Conservation (phyloP, 192 early-diverging fungal species). For the Podila minutissima region DNA sequence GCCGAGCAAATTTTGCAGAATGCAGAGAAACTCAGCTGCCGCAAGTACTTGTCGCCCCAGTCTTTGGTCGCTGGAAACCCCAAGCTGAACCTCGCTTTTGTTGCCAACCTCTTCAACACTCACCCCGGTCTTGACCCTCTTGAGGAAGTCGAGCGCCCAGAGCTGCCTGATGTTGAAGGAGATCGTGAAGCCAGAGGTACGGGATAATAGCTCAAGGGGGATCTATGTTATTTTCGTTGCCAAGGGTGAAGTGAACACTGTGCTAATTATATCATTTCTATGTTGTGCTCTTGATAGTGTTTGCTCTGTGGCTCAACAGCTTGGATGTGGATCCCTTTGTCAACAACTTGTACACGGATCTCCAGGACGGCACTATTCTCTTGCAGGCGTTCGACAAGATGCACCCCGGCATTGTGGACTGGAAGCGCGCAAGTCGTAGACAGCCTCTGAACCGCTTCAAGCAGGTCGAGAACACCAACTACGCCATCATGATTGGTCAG, state of each 20-base stretch:
- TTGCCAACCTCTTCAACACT: conserved; percentile 98
- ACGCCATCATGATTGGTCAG: conserved; percentile 90
- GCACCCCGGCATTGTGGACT: conserved; percentile 88
- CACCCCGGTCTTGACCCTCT: conserved; percentile 94
- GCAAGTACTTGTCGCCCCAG: conserved; percentile 95
- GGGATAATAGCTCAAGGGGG: too few species aligned
- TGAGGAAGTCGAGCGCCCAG: conserved; percentile 89
- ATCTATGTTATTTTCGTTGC: too few species aligned
- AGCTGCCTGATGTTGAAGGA: conserved; percentile 87
- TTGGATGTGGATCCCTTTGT: conserved; percentile 97
- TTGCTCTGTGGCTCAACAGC: conserved; percentile 98
- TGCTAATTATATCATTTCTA: too few species aligned
- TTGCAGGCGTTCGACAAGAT: conserved; percentile 97
- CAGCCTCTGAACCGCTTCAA: conserved; percentile 90
- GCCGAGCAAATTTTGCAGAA: conserved; percentile 91
- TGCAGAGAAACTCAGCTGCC: conserved; percentile 92
- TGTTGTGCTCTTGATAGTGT: conserved; percentile 63
- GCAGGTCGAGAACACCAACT: conserved; percentile 98
- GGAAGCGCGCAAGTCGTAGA: conserved; percentile 89
- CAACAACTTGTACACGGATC: conserved; percentile 97
- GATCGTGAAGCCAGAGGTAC: conserved; percentile 86
- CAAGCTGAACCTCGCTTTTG: conserved; percentile 99
- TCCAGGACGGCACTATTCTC: conserved; percentile 86
- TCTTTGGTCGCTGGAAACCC: conserved; percentile 95
- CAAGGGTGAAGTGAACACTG: too few species aligned